Evolutionary conservation across 2,329 filamentous ascomycete species (phyloP).

Genomic region (Trichophyton rubrum): DNA sequence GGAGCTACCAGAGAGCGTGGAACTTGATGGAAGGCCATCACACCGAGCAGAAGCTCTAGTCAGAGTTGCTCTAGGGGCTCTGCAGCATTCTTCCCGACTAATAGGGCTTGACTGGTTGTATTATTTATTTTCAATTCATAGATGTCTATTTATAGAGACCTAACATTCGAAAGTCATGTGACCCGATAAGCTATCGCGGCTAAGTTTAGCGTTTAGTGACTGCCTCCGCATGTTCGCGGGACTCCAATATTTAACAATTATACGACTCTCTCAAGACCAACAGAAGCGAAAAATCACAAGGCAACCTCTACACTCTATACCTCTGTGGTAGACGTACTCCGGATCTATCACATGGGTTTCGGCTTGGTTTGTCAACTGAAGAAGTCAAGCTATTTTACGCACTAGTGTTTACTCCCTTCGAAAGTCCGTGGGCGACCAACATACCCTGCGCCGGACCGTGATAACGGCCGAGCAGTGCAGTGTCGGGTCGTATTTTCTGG

Average conservation of each 20-base stretch:
- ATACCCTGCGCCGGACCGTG: neutral
- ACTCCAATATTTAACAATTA: neutral
- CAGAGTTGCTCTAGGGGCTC: neutral
- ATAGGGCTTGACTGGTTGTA: neutral
- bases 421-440: neutral
- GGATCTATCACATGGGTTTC: neutral
- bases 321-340: neutral
- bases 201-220: neutral
- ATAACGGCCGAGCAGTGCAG: neutral
- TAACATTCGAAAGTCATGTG: neutral
- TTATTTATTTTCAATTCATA: neutral
- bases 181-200: neutral
- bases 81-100: neutral
- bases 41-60: conserved; percentile 11
- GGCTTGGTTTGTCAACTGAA: neutral
- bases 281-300: neutral
- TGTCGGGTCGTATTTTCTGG: neutral
- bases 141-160: neutral
- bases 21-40: conserved; percentile 50
- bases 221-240: neutral
- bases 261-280: neutral
- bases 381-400: neutral
- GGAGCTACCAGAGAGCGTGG: conserved; percentile 79
- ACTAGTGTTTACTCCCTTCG: neutral
- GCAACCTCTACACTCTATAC: neutral